Percentiles rank a stretch among this genome's conserved stretches.
These are phyloP conservation scores for Euphorbia celastroides DNA, from an alignment of 441 rosid species.

Conservation along the genomic window DNA sequence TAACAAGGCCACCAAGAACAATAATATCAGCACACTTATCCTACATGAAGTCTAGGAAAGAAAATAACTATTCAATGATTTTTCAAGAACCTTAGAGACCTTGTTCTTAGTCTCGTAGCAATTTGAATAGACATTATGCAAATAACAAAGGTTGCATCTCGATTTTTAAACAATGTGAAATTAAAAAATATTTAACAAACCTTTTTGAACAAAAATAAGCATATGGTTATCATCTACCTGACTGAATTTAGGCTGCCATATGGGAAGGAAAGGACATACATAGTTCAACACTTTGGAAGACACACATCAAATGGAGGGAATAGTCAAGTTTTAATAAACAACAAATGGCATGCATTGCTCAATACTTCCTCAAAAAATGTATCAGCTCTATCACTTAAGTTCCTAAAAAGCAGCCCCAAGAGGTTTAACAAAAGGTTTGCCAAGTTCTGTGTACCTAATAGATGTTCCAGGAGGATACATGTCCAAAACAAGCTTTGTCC, in stretches of 20 bases:
- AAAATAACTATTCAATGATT: not conserved
- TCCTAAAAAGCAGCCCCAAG: not conserved
- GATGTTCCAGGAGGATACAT: slow-evolving; percentile 77
- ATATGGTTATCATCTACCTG: not conserved
- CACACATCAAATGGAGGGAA: not conserved
- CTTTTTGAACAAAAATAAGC: too few species aligned
- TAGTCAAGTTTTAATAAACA: too few species aligned
- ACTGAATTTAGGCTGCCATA: not conserved
- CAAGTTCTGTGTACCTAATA: slow-evolving; percentile 39
- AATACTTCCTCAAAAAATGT: not conserved
- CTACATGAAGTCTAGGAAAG: too few species aligned
- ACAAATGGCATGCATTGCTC: too few species aligned
- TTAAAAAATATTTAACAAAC: not conserved
- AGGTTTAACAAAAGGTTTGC: slow-evolving; percentile 7
- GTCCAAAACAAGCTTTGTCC: slow-evolving; percentile 82
- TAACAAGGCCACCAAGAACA: not conserved
- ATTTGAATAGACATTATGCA: not conserved
- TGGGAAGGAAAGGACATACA: not conserved
- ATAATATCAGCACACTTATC: not conserved
- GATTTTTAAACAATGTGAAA: not conserved
- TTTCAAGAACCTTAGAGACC: not conserved
- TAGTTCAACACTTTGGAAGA: not conserved
- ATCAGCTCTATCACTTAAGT: not conserved
- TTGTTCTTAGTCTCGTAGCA: not conserved
- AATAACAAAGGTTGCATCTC: not conserved